A percentile compares a stretch with the other conserved stretches of the same genome.
Conservation (phyloP, 768 basidiomycete species). For the Podaxis mareebaensis region DNA sequence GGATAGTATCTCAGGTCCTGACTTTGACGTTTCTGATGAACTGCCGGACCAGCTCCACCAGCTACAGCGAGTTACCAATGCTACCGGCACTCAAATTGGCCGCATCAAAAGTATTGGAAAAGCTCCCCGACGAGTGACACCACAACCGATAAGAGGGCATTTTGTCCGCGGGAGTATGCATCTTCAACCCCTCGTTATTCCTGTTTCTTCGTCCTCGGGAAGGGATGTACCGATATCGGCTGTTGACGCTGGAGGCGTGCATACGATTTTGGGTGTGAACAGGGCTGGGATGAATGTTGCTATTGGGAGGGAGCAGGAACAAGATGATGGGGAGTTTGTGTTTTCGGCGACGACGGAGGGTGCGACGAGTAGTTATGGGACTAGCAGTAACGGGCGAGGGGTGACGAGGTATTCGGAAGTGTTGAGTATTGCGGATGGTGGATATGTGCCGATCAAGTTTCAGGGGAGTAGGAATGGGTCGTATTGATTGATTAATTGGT, state of each 20-base stretch:
- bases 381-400: slow-evolving; percentile 16
- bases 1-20: background rate
- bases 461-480: slow-evolving; percentile 5
- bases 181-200: slow-evolving; percentile 34
- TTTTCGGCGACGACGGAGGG: slow-evolving; percentile 1
- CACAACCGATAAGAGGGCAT: slow-evolving; percentile 27
- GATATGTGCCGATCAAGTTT: slow-evolving; percentile 13
- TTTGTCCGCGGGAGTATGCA: slow-evolving; percentile 32
- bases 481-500: background rate
- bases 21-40: background rate
- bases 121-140: slow-evolving; percentile 36
- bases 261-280: slow-evolving; percentile 6
- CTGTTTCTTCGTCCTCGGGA: slow-evolving; percentile 16
- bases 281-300: slow-evolving; percentile 26
- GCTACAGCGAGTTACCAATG: background rate
- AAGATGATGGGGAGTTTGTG: slow-evolving; percentile 20
- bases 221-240: slow-evolving; percentile 11
- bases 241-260: slow-evolving; percentile 1
- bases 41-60: slow-evolving; percentile 5
- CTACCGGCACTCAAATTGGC: slow-evolving; percentile 13
- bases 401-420: slow-evolving; percentile 25
- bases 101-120: slow-evolving; percentile 43
- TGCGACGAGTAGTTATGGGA: slow-evolving; percentile 10
- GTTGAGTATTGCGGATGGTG: slow-evolving; percentile 29
- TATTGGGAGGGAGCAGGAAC: slow-evolving; percentile 24